Base-by-base conservation (phyloP, 2,329 filamentous ascomycete species). In the Aspergillus novofumigatus region DNA sequence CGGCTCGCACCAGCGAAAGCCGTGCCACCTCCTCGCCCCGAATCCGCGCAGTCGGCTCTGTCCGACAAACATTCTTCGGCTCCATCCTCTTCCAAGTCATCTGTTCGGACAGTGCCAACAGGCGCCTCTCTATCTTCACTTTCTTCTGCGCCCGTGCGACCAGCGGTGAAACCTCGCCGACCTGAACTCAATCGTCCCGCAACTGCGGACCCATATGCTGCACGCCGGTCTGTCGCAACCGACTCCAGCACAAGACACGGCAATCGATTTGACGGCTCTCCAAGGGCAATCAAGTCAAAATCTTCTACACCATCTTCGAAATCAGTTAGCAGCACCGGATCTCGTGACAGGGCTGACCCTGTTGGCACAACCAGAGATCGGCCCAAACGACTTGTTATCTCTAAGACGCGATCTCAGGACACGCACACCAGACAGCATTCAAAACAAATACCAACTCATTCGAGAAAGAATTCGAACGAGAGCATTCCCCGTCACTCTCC, bases 61-160 rank as follows among this genome's bases (percentile, higher is more conserved):
- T 76, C 81, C 44, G 72, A 72, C 7, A 51, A 62, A n/a, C 69
- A 64, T 32, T 77, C 44, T 14, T 47, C 80, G 14, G 57, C 64
- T 44, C 66, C 67, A 45, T 74, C 75, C 51, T 71, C 53, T 58
- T 74, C 64, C 17, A 68, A 68, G 49, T 61, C 65, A 48, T 58
- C 74, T 25, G 59, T 67, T 42, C 67, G 74, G 49, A 69, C 69
- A 52, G 67, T 75, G 17, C 69, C 73, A n/a, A 73, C 74, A 4
- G 69, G 69, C 2, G 58, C 73, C 35, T 67, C 69, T 54, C 58
- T 71, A 26, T 74, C 74, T n/a, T 74, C 76, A 23, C 58, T 87
- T 10, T 83, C 85, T 65, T 81, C 83, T 48, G 85, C 83, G 17
- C 84, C 85, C 23, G 81, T 86, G 61, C 78, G 85, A 51, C 80